Evolutionary conservation across 2,329 filamentous ascomycete species (phyloP).

Genomic region (Elsinoe necatrix): DNA sequence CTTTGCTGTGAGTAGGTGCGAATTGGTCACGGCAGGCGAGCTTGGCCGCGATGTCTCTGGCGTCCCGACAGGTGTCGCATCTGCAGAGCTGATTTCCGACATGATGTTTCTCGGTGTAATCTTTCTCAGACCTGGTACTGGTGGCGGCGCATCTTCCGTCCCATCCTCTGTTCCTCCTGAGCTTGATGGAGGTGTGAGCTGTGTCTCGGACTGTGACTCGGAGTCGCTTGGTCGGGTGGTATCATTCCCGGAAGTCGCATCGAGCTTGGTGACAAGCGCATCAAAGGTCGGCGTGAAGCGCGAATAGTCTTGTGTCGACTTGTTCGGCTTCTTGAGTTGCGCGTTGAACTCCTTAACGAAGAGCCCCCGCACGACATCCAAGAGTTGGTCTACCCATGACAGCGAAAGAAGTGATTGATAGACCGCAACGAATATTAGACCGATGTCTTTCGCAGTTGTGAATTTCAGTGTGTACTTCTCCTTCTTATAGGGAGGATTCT

Average conservation of each 20-base stretch:
- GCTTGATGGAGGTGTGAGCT: conserved; percentile 47
- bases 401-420: conserved; percentile 93
- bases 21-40: conserved; percentile 53
- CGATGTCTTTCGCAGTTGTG: conserved; percentile 84
- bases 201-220: conserved; percentile 27
- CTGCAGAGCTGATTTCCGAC: conserved; percentile 45
- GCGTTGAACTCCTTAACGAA: conserved; percentile 87
- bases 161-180: conserved; percentile 40
- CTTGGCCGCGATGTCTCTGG: conserved; percentile 71
- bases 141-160: conserved; percentile 47
- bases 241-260: conserved; percentile 42
- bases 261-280: conserved; percentile 78
- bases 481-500: conserved; percentile 70
- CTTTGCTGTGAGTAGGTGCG: conserved; percentile 63
- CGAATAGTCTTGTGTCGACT: conserved; percentile 63
- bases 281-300: conserved; percentile 91
- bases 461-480: conserved; percentile 95
- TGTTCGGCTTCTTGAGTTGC: conserved; percentile 69
- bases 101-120: conserved; percentile 25
- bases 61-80: conserved; percentile 61
- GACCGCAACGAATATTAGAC: conserved; percentile 93
- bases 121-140: conserved; percentile 45
- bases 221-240: conserved; percentile 18
- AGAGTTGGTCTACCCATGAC: conserved; percentile 92
- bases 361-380: conserved; percentile 88